A percentile compares a stretch with the other conserved stretches of the same genome.
Evolutionary conservation across 768 basidiomycete genomes (phyloP).

Genomic region (Auricularia auricula-judae): DNA sequence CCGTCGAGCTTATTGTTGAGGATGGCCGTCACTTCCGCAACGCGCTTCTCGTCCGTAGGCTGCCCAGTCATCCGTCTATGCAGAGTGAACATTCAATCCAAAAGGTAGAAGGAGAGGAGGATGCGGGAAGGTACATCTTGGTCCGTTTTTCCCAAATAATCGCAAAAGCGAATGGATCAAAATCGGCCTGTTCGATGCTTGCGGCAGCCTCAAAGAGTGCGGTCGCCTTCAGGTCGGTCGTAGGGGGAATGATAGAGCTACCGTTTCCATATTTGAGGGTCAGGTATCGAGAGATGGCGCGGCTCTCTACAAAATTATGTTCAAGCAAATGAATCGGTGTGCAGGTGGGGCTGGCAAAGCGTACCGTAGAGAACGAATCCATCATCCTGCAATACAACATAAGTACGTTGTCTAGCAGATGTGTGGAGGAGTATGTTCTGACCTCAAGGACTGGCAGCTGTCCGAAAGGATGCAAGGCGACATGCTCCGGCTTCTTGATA

Average conservation of each 20-base stretch:
- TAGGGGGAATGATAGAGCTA: conserved; percentile 37
- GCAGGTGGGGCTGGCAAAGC: too few relatives aligned
- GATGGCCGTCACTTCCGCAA: conserved; percentile 6
- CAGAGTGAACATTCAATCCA: not conserved
- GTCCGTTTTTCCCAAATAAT: conserved; percentile 39
- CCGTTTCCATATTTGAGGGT: conserved; percentile 37
- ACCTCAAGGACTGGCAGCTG: conserved; percentile 44
- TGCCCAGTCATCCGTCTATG: not conserved
- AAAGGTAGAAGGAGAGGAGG: not conserved
- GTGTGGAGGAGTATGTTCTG: not conserved
- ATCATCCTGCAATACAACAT: conserved; percentile 26
- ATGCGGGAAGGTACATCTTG: conserved; percentile 23
- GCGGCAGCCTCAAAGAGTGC: conserved; percentile 41
- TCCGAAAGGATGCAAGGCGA: conserved; percentile 50
- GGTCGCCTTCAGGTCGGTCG: conserved; percentile 21
- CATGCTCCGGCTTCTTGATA: conserved; percentile 35
- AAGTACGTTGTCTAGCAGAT: not conserved
- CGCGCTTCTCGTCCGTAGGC: conserved; percentile 3
- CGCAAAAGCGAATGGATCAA: conserved; percentile 34
- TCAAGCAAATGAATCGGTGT: too few relatives aligned
- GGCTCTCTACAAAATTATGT: conserved; percentile 23
- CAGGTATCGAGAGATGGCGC: conserved; percentile 52
- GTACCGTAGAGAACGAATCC: conserved; percentile 45
- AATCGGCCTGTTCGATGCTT: conserved; percentile 42
- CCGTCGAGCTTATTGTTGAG: conserved; percentile 34